Base-by-base conservation (phyloP, 257 asterid genomes). In the Echium plantagineum region DNA sequence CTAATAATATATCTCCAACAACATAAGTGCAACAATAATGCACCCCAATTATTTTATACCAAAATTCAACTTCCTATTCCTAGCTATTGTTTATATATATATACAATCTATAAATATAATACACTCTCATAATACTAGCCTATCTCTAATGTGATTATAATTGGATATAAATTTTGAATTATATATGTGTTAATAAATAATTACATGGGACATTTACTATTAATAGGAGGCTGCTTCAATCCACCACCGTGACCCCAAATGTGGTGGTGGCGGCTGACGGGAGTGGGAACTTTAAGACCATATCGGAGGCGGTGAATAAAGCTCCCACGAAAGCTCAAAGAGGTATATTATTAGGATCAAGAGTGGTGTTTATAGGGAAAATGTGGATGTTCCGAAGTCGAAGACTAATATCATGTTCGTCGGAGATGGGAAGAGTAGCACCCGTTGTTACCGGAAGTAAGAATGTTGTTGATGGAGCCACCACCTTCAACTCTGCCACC, bases 401-500 rank as follows among this genome's bases (percentile, higher is more conserved):
- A 42, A 42, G 17, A 42, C 49, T 42, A 42, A 42, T 42, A 42
- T 42, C 3, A 51, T 24, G 48, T 51, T 62, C 21, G 2, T n/a
- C 17, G 21, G 6, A 31, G 49, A 28, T 42, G 49, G 49, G 49
- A 42, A 12, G 49, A 42, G 17, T 13, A 42, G 5, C 49, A 42
- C 49, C n/a, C 16, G 13, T 42, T 42, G 12, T 42, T 42, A 42
- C 49, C 49, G 49, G 22, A 20, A 60, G 19, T 10, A 5, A 4
- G 8, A 48, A 26, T 10, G 52, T 65, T 52, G 38, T 69, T 26
- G 6, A 35, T 54, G 68, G 52, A 54, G 57, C 58, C 32, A 42
- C 49, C 49, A 42, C 49, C 16, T 42, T 42, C 49, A 42, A 12
- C 49, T 42, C 49, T 42, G 49, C 49, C 49, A 42, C 49, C 0